Evolutionary conservation across 257 asterid genomes (phyloP), one percentile per base, ranked within the genome.

Genomic region (Leptodermis oblonga): DNA sequence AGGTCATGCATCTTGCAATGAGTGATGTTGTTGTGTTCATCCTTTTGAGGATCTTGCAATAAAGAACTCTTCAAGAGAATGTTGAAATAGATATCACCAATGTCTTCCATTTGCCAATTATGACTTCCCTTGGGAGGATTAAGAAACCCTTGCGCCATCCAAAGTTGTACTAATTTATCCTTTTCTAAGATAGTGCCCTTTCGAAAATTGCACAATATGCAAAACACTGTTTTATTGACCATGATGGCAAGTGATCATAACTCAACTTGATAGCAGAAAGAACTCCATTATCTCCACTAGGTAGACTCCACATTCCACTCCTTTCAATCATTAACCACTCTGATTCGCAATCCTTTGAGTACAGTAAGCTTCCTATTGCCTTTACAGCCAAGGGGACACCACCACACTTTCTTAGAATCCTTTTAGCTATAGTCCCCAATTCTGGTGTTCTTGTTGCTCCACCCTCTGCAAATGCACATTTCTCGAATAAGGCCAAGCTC

Each of bases 351-450:
- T n/a, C 56, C 4, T 34, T 62, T 3, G 77, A 74, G 17, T 23
- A 30, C 65, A 79, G 23, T 62, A 73, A 7, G 37, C 81, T 66
- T 22, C 77, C 81, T 1, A 79, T 26, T 37, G 71, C 70, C 13
- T 76, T 74, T 20, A 78, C 70, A 3, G 84, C 73, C 22, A 82
- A 62, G 4, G 86, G 78, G 41, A 79, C n/a, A 7, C 82, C 86
- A 13, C 42, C 56, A 49, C 84, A 82, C 63, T 58, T 79, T 15
- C 66, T 26, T 17, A 65, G 69, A 25, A 79, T 74, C 17, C 11
- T 10, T 48, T 18, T 62, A 22, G 79, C 76, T 1, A 78, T 30
- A 5, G 49, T 43, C 52, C 68, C 62, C 58, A 67, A 64, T 26
- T 37, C 68, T 25, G 46, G 58, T 13, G 48, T 67, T 33, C 68